phyloP scores from a whole-genome alignment of 2,329 filamentous ascomycete species.

The Trichocomaceae sp. region DNA sequence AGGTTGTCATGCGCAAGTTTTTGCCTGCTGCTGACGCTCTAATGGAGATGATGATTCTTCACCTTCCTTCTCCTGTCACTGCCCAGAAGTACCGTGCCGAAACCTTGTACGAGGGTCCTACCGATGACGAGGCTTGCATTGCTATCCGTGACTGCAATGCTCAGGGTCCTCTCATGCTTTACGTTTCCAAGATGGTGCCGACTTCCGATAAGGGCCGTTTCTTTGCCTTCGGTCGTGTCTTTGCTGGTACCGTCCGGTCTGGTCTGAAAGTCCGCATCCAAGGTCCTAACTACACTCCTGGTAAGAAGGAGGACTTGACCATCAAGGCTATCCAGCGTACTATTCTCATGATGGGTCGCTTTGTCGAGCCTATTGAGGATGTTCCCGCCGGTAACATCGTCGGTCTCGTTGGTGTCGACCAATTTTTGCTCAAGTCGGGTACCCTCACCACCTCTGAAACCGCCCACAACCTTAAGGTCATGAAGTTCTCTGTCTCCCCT shows the following conservation, averaged over 20 bases:
- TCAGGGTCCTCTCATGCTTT: conserved; percentile 98
- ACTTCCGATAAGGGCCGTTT: conserved; percentile 99
- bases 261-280: conserved; percentile 99
- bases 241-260: conserved; percentile 94
- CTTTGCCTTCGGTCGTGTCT: conserved; percentile 99
- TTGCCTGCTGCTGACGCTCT: conserved; percentile 95
- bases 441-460: conserved; percentile 95
- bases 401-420: conserved; percentile 97
- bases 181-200: conserved; percentile 99
- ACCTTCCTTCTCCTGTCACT: conserved; percentile 90
- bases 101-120: conserved; percentile 96
- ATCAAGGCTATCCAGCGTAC: conserved; percentile 99
- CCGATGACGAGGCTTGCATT: conserved; percentile 85
- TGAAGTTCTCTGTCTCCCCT: conserved; percentile 99
- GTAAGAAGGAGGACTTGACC: conserved; percentile 98
- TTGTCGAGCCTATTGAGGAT: conserved; percentile 97
- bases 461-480: conserved; percentile 99
- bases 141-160: conserved; percentile 98
- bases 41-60: conserved; percentile 99
- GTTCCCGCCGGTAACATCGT: conserved; percentile 99
- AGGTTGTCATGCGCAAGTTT: conserved; percentile 98
- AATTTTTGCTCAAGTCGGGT: conserved; percentile 99
- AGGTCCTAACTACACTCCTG: conserved; percentile 96
- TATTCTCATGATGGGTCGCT: conserved; percentile 99
- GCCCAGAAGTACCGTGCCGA: conserved; percentile 97